These are phyloP conservation scores for Lactarius sp. DNA, from an alignment of 768 basidiomycete species.

Conservation along the genomic window DNA sequence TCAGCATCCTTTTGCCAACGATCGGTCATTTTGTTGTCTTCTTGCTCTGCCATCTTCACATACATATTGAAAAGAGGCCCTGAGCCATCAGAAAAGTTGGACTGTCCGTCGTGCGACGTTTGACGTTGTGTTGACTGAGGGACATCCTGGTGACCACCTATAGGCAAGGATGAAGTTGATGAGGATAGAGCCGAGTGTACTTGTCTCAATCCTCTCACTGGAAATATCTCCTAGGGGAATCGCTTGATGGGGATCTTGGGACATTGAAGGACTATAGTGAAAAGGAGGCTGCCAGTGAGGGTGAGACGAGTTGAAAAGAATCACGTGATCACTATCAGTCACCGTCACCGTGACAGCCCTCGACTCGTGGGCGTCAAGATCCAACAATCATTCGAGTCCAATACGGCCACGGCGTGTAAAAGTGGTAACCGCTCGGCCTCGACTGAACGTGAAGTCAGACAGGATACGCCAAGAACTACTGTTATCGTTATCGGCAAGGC, in stretches of 20 bases:
- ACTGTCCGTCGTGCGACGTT: background rate
- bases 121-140: background rate
- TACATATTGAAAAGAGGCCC: conserved; percentile 16
- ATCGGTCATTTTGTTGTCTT: conserved; percentile 18
- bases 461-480: too few species aligned
- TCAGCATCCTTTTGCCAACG: conserved; percentile 20
- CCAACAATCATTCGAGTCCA: too few species aligned
- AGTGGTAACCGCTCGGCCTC: too few species aligned
- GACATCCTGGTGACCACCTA: background rate
- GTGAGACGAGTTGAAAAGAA: too few species aligned
- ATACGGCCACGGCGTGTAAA: too few species aligned
- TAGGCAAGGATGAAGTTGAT: too few species aligned
- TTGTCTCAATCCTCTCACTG: background rate
- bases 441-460: too few species aligned
- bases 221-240: background rate
- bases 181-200: background rate
- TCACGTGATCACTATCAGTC: too few species aligned
- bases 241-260: background rate
- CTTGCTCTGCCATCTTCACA: conserved; percentile 1
- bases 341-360: too few species aligned
- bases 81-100: background rate
- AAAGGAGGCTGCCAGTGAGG: too few species aligned
- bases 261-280: background rate
- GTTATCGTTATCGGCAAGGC: too few species aligned
- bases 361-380: too few species aligned